These are phyloP conservation scores for Arachis monticola DNA, from an alignment of 331 rosid species.

Conservation along the genomic window DNA sequence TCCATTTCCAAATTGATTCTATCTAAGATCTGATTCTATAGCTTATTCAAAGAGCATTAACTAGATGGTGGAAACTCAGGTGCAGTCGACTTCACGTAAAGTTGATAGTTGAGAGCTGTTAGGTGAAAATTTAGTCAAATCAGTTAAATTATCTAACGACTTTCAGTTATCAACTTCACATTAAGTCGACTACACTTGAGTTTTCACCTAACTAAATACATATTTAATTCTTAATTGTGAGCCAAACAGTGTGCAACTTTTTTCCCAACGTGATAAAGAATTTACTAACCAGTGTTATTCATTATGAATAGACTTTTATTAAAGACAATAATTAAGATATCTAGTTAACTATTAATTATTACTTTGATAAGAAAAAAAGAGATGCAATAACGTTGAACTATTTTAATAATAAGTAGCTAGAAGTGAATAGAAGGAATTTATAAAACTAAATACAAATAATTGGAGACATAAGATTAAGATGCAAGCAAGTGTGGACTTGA, in stretches of 20 bases:
- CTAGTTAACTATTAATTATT: not conserved
- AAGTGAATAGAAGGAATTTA: not conserved
- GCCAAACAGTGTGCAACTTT: constrained; percentile 18
- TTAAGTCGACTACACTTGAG: no score
- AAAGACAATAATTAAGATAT: no score
- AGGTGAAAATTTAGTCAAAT: no score
- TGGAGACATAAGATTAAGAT: constrained; percentile 44
- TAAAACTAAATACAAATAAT: not conserved
- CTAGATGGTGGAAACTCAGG: no score
- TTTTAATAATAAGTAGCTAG: not conserved
- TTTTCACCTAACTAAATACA: not conserved
- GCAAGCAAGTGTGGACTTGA: constrained; percentile 46
- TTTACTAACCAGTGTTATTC: no score
- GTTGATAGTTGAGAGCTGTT: no score
- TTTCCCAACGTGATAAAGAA: not conserved
- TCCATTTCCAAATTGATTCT: not conserved
- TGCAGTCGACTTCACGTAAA: no score
- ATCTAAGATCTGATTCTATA: constrained; percentile 5
- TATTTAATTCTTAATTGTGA: not conserved
- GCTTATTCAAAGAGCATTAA: not conserved
- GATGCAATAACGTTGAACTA: no score
- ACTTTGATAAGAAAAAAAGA: not conserved
- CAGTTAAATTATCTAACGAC: no score
- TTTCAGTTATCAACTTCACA: no score
- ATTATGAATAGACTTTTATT: no score